phyloP scores from a whole-genome alignment of 768 basidiomycete genomes.

The Collybiopsis luxurians region DNA sequence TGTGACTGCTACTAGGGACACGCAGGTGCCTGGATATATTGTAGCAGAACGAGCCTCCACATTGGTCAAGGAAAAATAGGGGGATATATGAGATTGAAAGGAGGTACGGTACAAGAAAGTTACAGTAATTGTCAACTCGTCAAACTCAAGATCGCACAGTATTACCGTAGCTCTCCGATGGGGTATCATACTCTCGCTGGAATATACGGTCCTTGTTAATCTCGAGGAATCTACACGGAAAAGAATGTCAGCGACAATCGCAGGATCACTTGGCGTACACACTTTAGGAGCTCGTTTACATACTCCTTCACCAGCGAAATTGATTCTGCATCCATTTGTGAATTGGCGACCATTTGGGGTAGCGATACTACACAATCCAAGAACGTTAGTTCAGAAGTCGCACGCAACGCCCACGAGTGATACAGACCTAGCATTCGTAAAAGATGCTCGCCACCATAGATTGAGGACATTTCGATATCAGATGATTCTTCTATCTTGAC shows the following conservation, averaged over 20 bases:
- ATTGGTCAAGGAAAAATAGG: no score
- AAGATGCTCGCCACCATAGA: constrained; percentile 95
- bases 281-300: constrained; percentile 85
- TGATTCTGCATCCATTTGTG: constrained; percentile 88
- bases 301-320: constrained; percentile 83
- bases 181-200: constrained; percentile 73
- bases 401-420: not conserved
- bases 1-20: no score
- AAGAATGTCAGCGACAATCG: not conserved
- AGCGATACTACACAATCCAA: constrained; percentile 66
- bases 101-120: no score
- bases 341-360: constrained; percentile 85
- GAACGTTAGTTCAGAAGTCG: constrained; percentile 7
- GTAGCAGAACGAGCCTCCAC: not conserved
- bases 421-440: constrained; percentile 84
- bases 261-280: constrained; percentile 13
- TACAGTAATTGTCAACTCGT: not conserved
- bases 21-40: no score
- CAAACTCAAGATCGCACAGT: constrained; percentile 62
- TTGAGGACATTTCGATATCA: constrained; percentile 83
- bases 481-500: constrained; percentile 46
- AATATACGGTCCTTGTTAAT: constrained; percentile 74
- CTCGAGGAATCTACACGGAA: constrained; percentile 75
- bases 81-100: no score
- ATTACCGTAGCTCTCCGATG: constrained; percentile 79